Conservation (phyloP, 371 early-diverging fungal species). For the Apophysomyces elegans region DNA sequence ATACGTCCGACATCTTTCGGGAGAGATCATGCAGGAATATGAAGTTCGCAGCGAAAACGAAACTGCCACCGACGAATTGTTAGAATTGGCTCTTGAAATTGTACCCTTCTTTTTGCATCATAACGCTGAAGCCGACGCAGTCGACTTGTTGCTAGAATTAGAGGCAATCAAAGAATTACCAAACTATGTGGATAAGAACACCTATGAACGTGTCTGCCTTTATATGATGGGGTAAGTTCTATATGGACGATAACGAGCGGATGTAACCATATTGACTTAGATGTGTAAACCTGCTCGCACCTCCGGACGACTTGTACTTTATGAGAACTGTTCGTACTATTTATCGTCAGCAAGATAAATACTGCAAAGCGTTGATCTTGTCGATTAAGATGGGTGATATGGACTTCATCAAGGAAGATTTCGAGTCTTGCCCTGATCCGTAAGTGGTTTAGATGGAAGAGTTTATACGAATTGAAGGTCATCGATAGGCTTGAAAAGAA, state of each 20-base stretch:
- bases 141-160: conserved; percentile 91
- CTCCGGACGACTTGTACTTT: conserved; percentile 88
- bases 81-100: conserved; percentile 78
- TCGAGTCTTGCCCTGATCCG: conserved; percentile 83
- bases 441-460: conserved; percentile 42
- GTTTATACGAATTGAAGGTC: background rate
- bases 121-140: conserved; percentile 98
- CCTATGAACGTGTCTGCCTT: conserved; percentile 92
- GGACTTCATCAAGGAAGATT: conserved; percentile 87
- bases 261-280: conserved; percentile 40
- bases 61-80: conserved; percentile 65
- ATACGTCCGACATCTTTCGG: conserved; percentile 94
- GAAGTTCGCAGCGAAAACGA: conserved; percentile 63
- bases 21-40: conserved; percentile 91
- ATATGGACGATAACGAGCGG: background rate
- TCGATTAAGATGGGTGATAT: conserved; percentile 85
- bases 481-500: conserved; percentile 72
- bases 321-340: conserved; percentile 89
- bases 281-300: conserved; percentile 89
- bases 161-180: conserved; percentile 81
- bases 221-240: conserved; percentile 84
- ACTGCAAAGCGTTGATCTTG: conserved; percentile 83
- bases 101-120: conserved; percentile 95
- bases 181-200: conserved; percentile 87
- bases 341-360: conserved; percentile 81